These are phyloP conservation scores for Mycena albidolilacea DNA, from an alignment of 768 basidiomycete species.

Conservation along the genomic window DNA sequence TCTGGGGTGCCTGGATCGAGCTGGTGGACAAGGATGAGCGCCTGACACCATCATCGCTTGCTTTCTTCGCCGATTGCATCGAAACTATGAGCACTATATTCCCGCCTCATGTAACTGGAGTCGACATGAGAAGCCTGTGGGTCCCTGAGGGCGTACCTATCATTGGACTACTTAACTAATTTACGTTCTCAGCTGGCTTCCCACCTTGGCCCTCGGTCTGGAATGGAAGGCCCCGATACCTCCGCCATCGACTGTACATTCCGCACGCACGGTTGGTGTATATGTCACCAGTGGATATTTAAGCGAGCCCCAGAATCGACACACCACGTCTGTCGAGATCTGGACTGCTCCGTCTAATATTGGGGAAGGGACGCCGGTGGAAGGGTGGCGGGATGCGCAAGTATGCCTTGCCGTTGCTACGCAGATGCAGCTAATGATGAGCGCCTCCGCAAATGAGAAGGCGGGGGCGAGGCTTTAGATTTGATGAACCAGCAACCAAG, in stretches of 20 bases:
- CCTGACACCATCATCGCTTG: constrained; percentile 64
- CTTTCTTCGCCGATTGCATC: constrained; percentile 72
- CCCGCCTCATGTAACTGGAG: constrained; percentile 56
- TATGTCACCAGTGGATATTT: constrained; percentile 42
- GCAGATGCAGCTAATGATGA: constrained; percentile 55
- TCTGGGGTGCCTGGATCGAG: constrained; percentile 74
- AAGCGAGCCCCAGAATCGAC: constrained; percentile 53
- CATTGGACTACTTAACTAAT: neutral
- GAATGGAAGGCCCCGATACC: constrained; percentile 68
- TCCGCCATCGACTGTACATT: constrained; percentile 23
- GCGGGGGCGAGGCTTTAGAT: neutral
- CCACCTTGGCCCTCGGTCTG: constrained; percentile 72
- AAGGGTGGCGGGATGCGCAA: constrained; percentile 57
- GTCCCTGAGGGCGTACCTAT: neutral
- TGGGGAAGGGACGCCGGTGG: constrained; percentile 43
- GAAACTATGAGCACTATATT: constrained; percentile 60
- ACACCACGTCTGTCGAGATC: constrained; percentile 55
- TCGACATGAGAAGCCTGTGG: constrained; percentile 43
- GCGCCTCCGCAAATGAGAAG: constrained; percentile 1
- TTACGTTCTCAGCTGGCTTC: constrained; percentile 62
- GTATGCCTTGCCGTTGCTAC: constrained; percentile 59
- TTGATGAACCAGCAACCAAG: no score
- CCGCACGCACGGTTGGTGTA: constrained; percentile 51
- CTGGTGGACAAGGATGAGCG: constrained; percentile 58
- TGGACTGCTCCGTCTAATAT: constrained; percentile 60